A percentile compares a stretch with the other conserved stretches of the same genome.
Evolutionary conservation across 257 asterid genomes (phyloP).

Genomic region (Anisodus tanguticus): DNA sequence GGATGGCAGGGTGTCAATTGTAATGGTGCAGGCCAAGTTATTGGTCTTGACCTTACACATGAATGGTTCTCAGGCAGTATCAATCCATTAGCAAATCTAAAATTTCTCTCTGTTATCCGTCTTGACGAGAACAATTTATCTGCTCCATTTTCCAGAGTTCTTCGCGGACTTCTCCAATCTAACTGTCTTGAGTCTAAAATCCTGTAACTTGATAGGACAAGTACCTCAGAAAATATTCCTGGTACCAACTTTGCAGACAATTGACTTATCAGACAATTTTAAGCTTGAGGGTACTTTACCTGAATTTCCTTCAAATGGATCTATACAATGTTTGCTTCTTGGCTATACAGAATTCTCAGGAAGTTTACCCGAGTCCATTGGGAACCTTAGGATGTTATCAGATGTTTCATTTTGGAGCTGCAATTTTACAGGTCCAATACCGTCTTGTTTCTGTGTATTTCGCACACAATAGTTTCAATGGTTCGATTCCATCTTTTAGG

Average conservation of each 20-base stretch:
- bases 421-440: conserved; percentile 53
- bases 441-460: conserved; percentile 49
- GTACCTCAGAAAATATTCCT: conserved; percentile 33
- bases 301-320: conserved; percentile 35
- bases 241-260: conserved; percentile 25
- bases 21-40: conserved; percentile 46
- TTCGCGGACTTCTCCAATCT: conserved; percentile 38
- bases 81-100: conserved; percentile 38
- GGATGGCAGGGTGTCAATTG: conserved; percentile 58
- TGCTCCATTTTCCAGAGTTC: conserved; percentile 29
- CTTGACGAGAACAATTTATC: conserved; percentile 36
- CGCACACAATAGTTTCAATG: conserved; percentile 44
- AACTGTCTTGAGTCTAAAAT: conserved; percentile 28
- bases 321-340: conserved; percentile 45
- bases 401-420: conserved; percentile 45
- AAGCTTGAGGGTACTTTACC: conserved; percentile 48
- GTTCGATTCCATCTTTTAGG: conserved; percentile 46
- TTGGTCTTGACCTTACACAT: conserved; percentile 52
- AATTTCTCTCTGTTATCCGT: conserved; percentile 34
- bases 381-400: conserved; percentile 45
- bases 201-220: conserved; percentile 39
- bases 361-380: conserved; percentile 45
- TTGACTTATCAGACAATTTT: conserved; percentile 24
- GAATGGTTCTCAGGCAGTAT: conserved; percentile 54
- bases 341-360: conserved; percentile 49